A percentile compares a stretch with the other conserved stretches of the same genome.
Conservation (phyloP, 257 asterid genomes). For the Solanum stenotomum region DNA sequence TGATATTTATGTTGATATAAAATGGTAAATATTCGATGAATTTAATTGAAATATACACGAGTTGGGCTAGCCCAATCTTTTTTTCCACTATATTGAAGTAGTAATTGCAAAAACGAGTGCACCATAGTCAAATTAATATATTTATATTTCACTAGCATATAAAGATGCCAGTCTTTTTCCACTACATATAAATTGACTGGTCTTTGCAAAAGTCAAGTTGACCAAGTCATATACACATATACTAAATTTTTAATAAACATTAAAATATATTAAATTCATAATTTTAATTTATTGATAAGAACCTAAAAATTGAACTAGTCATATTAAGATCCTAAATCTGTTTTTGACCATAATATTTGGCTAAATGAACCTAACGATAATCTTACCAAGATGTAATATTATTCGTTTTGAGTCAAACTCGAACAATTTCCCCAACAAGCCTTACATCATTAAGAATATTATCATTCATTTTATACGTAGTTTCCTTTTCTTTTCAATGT, state of each 20-base stretch:
- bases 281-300: neutral
- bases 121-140: too few relatives aligned
- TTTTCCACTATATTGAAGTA: neutral
- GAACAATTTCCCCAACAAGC: neutral
- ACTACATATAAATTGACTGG: neutral
- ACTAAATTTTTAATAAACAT: neutral
- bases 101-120: neutral
- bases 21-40: neutral
- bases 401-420: too few relatives aligned
- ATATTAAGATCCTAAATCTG: neutral
- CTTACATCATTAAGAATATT: neutral
- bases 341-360: too few relatives aligned
- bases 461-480: neutral
- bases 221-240: neutral
- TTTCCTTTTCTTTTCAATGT: neutral
- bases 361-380: too few relatives aligned
- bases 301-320: neutral
- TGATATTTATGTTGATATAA: neutral
- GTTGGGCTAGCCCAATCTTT: too few relatives aligned
- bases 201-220: neutral
- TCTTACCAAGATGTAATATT: too few relatives aligned
- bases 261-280: neutral
- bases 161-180: neutral
- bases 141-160: neutral
- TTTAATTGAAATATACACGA: neutral